Evolutionary conservation across 768 basidiomycete species (phyloP), one percentile per base, ranked within the genome.

Genomic region (Harrya chromipes): DNA sequence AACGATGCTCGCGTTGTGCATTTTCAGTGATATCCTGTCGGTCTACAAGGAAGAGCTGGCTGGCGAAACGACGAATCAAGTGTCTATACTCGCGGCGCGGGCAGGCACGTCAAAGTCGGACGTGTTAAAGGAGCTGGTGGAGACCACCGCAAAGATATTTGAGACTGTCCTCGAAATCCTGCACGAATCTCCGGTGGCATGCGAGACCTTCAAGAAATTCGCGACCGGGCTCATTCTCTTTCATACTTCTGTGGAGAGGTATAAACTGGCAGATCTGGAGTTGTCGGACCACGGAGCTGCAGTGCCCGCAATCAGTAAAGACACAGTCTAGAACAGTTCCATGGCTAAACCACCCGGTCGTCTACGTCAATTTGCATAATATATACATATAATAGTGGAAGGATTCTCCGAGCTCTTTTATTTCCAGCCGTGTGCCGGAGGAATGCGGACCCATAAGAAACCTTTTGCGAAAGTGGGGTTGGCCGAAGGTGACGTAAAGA

Each of bases 301-400:
- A 31, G 11, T 4, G 13, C 26, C 26, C 26, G 7, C 12, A 31
- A 31, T 29, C 27, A 11, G 11, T 7, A 29, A 29, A 29, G 27
- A 9, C 6, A 21, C 4, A 24, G 24, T 24, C 35, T 34, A 27
- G 11, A 34, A 4, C 16, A 14, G 13, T 13, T 31, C 31, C 13
- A 6, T 31, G 31, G 13, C 31, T 12, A 6, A 13, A 31, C 31
- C 31, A 27, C 31, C 31, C 4, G 31, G 31, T 16, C 23, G 9
- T 14, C 41, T 49, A 62, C n/a, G 42, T 37, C 31, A 35, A 38
- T 52, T 57, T 81, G 55, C 76, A 76, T 55, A 87, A 54, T 55
- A 83, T 78, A 63, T 91, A 90, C 55, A 91, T 69, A 61, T 87
- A 90, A 66, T 92, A 91, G 70, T 91, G 90, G 61, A 91, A 90